Conservation (phyloP, 179 eudicot species). For the Corrigiola litoralis region DNA sequence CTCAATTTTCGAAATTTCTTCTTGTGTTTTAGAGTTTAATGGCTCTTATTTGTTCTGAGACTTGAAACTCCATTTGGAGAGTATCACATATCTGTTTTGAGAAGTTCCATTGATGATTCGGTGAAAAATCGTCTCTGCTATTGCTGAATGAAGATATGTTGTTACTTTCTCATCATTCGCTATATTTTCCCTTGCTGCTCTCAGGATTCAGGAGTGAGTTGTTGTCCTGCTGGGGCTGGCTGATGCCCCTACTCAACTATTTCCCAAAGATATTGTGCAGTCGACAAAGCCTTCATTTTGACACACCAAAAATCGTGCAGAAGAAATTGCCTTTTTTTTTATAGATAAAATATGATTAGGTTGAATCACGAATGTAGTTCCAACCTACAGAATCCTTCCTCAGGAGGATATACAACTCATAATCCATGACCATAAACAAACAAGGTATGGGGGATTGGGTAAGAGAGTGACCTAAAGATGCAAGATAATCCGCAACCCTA, state of each 20-base stretch:
- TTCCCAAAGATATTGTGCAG: conserved; percentile 3
- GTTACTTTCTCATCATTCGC: neutral
- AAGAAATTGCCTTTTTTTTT: too few species aligned
- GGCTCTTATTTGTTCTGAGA: neutral
- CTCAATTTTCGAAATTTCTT: conserved; percentile 1
- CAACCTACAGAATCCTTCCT: too few species aligned
- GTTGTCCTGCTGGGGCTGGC: neutral
- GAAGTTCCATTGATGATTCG: neutral
- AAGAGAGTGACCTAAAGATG: too few species aligned
- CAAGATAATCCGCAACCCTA: too few species aligned
- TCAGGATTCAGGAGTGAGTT: neutral
- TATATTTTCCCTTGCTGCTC: neutral
- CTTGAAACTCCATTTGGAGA: neutral
- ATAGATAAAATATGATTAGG: too few species aligned
- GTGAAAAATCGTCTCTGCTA: neutral
- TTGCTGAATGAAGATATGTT: neutral
- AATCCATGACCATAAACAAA: too few species aligned
- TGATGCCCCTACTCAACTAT: neutral
- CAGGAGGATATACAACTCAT: too few species aligned
- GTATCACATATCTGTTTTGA: conserved; percentile 2
- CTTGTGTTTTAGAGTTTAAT: neutral
- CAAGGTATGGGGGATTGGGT: too few species aligned
- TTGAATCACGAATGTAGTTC: too few species aligned
- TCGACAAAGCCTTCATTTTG: neutral
- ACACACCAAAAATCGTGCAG: conserved; percentile 5